Conservation (phyloP, 305 asterid genomes). For the Fraxinus baroniana region DNA sequence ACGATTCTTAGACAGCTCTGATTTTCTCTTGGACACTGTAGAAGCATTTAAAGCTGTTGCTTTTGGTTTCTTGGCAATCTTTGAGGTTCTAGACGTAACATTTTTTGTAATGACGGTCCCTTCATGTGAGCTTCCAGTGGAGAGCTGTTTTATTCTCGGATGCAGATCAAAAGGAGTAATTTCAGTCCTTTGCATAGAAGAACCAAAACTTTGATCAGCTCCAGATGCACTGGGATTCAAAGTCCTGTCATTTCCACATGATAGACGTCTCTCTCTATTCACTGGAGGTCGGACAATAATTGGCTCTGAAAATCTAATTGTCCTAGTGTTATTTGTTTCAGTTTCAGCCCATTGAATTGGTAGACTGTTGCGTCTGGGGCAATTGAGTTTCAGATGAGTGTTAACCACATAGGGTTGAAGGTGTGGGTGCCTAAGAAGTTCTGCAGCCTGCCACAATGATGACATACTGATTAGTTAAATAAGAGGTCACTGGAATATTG, state of each 20-base stretch:
- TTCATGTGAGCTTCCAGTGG: conserved; percentile 55
- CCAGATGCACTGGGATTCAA: conserved; percentile 87
- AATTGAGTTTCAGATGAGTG: conserved; percentile 74
- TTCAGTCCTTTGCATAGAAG: conserved; percentile 40
- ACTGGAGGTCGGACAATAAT: conserved; percentile 34
- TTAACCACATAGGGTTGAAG: conserved; percentile 81
- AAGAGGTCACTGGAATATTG: not conserved
- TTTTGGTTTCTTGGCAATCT: conserved; percentile 37
- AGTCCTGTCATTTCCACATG: conserved; percentile 72
- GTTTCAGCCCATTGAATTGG: conserved; percentile 51
- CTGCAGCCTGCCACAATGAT: conserved; percentile 69
- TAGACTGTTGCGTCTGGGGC: conserved; percentile 70
- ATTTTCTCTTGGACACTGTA: conserved; percentile 50
- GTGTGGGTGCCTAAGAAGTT: conserved; percentile 82
- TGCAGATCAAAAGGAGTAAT: conserved; percentile 35
- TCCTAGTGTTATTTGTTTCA: conserved; percentile 43
- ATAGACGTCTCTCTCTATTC: conserved; percentile 47
- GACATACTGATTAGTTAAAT: conserved; percentile 1
- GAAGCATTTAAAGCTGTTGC: conserved; percentile 41
- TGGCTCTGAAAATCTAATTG: conserved; percentile 65
- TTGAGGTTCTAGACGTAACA: conserved; percentile 52
- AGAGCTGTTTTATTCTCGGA: conserved; percentile 31
- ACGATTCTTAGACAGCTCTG: conserved; percentile 52
- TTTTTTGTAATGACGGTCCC: conserved; percentile 53
- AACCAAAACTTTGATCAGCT: conserved; percentile 57